Evolutionary conservation across 164 flowering plant species (phyloP).

Genomic region (Umbilicus rupestris): DNA sequence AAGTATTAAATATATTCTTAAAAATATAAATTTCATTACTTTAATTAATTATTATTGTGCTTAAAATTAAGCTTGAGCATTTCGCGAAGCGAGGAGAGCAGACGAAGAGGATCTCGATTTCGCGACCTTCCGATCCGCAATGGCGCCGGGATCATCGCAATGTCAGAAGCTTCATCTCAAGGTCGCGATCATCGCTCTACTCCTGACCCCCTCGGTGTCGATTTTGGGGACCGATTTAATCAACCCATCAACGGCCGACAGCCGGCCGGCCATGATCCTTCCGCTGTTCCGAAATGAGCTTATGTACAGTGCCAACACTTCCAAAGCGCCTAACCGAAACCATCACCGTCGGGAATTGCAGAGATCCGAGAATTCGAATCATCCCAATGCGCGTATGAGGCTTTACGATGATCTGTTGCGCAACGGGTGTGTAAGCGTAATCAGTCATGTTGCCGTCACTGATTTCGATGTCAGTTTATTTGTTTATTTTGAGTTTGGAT

Average conservation of each 20-base stretch:
- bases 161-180: neutral
- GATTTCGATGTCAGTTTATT: neutral
- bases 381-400: constrained; percentile 67
- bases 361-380: constrained; percentile 18
- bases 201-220: neutral
- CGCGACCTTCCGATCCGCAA: neutral
- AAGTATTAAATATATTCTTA: too few relatives aligned
- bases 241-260: constrained; percentile 5
- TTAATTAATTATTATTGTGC: too few relatives aligned
- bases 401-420: constrained; percentile 83
- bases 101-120: too few relatives aligned
- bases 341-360: constrained; percentile 38
- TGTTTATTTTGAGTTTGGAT: neutral
- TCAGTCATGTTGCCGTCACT: neutral
- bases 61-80: too few relatives aligned
- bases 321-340: constrained; percentile 21
- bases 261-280: constrained; percentile 22
- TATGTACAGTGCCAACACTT: too few relatives aligned
- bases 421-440: constrained; percentile 57
- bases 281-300: too few relatives aligned
- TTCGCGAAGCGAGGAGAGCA: too few relatives aligned
- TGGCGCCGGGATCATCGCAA: neutral
- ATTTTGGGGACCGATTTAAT: neutral
- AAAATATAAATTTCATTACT: too few relatives aligned
- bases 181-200: neutral